These are phyloP conservation scores for Juglanconis sp. DNA, from an alignment of 2,329 filamentous ascomycete species.

Conservation along the genomic window DNA sequence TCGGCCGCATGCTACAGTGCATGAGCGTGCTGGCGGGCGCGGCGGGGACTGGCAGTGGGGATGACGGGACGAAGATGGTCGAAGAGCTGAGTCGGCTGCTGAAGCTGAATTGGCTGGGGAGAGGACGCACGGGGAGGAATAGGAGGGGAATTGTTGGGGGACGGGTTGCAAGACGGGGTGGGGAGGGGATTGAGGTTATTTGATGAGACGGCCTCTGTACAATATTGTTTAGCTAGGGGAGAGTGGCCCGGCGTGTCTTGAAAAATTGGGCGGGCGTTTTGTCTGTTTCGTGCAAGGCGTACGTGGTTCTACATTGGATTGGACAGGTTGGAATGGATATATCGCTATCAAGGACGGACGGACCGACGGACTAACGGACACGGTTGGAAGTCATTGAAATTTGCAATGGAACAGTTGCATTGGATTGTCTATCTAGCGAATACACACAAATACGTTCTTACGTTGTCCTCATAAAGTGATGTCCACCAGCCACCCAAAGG, in stretches of 20 bases:
- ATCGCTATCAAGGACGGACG: neutral
- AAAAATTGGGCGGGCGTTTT: too few species aligned
- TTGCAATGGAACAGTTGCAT: too few species aligned
- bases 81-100: constrained; percentile 80
- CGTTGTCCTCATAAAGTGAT: too few species aligned
- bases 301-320: neutral
- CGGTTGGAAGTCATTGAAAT: neutral
- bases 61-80: constrained; percentile 74
- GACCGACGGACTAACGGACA: neutral
- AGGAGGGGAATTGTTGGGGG: constrained; percentile 83
- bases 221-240: too few species aligned
- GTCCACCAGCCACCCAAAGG: too few species aligned
- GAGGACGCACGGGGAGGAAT: constrained; percentile 85
- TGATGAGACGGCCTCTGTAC: neutral
- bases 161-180: constrained; percentile 38
- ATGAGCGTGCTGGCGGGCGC: constrained; percentile 84
- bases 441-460: too few species aligned
- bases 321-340: neutral
- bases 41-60: constrained; percentile 45
- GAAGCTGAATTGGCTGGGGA: constrained; percentile 94
- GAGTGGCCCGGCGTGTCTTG: neutral
- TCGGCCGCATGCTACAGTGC: constrained; percentile 93
- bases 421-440: too few species aligned
- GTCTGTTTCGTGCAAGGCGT: neutral
- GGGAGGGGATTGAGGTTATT: neutral